These are phyloP conservation scores for Suillus brevipes DNA, from an alignment of 768 basidiomycete genomes.

Conservation along the genomic window DNA sequence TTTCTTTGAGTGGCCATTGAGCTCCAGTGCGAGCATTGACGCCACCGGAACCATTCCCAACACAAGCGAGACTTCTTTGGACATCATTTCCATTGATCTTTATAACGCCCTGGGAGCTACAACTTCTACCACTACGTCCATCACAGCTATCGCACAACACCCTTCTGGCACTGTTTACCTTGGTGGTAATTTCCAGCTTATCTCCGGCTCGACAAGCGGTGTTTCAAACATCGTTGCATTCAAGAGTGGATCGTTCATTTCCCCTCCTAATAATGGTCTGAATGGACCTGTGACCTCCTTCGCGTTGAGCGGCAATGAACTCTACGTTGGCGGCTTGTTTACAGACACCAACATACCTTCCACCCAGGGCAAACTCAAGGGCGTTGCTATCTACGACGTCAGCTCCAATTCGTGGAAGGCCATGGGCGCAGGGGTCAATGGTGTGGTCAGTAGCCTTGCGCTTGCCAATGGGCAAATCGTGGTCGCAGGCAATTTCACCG, in stretches of 20 bases:
- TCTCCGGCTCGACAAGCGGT: constrained; percentile 54
- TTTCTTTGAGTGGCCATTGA: constrained; percentile 85
- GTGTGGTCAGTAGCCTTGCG: constrained; percentile 63
- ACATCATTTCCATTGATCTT: constrained; percentile 60
- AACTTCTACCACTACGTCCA: constrained; percentile 34
- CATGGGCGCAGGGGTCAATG: constrained; percentile 75
- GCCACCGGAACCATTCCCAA: constrained; percentile 67
- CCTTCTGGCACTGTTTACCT: constrained; percentile 66
- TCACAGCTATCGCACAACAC: constrained; percentile 65
- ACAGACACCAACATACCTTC: constrained; percentile 60
- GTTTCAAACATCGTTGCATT: constrained; percentile 73
- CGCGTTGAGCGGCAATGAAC: constrained; percentile 55
- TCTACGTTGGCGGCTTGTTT: constrained; percentile 92
- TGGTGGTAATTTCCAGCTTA: constrained; percentile 73
- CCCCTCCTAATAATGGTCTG: constrained; percentile 67
- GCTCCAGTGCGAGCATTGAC: constrained; percentile 45
- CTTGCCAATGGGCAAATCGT: constrained; percentile 52
- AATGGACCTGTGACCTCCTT: constrained; percentile 77
- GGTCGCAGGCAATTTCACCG: constrained; percentile 77
- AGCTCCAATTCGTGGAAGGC: constrained; percentile 62
- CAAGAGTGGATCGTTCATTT: constrained; percentile 54
- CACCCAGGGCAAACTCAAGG: constrained; percentile 49
- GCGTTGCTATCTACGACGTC: constrained; percentile 74
- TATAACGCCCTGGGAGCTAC: constrained; percentile 59
- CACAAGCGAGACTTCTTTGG: constrained; percentile 65